These are phyloP conservation scores for Ophiostoma tasmaniense DNA, from an alignment of 2,329 filamentous ascomycete species.

Conservation along the genomic window DNA sequence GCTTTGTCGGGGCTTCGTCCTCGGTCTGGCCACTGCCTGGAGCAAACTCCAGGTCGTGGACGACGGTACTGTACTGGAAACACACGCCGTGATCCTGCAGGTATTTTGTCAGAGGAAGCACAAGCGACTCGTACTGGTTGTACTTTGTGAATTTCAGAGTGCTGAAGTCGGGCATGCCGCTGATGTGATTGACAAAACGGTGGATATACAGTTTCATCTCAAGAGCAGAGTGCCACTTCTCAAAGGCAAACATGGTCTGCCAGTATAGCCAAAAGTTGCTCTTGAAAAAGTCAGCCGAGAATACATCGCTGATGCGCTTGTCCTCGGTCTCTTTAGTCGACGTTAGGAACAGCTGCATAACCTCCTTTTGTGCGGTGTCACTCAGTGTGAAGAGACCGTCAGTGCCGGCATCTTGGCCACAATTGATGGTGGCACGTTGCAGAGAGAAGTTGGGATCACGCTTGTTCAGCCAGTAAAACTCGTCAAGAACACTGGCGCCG, in stretches of 20 bases:
- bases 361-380: constrained; percentile 25
- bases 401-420: constrained; percentile 25
- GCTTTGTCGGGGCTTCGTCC: constrained; percentile 16
- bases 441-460: constrained; percentile 23
- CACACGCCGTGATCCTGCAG: constrained; percentile 26
- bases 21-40: constrained; percentile 13
- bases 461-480: constrained; percentile 29
- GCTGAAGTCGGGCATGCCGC: constrained; percentile 26
- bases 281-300: constrained; percentile 27
- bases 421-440: constrained; percentile 26
- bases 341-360: constrained; percentile 29
- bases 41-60: constrained; percentile 23
- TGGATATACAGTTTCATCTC: constrained; percentile 31
- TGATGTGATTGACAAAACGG: constrained; percentile 26
- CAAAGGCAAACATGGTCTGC: constrained; percentile 30
- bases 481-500: constrained; percentile 26
- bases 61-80: constrained; percentile 25
- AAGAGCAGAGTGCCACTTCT: constrained; percentile 31
- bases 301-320: constrained; percentile 27
- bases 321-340: constrained; percentile 23
- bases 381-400: constrained; percentile 24
- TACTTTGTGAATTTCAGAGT: constrained; percentile 28
- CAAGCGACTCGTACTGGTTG: constrained; percentile 31
- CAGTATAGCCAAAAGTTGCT: constrained; percentile 33
- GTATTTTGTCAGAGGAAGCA: constrained; percentile 27